Evolutionary conservation across 495 filamentous ascomycete species (phyloP).

Genomic region (Cryomyces minteri): DNA sequence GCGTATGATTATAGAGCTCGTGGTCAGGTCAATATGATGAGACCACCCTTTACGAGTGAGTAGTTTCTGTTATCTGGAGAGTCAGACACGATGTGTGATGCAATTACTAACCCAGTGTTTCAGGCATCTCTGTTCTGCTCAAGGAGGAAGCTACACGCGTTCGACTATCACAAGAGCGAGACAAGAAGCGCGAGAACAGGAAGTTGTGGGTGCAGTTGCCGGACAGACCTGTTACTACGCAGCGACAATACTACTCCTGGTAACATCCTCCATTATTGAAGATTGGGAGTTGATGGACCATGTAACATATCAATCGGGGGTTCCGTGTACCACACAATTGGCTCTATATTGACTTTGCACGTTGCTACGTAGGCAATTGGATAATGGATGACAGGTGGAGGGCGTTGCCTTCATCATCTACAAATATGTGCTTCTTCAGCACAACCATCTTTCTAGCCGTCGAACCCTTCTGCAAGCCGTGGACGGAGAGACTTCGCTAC

Average conservation of each 20-base stretch:
- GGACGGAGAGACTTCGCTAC: no score
- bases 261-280: constrained; percentile 19
- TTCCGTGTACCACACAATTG: no score
- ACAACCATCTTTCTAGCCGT: no score
- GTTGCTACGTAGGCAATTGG: no score
- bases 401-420: no score
- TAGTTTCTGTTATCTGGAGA: constrained; percentile 4
- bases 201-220: constrained; percentile 76
- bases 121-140: constrained; percentile 60
- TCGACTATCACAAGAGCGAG: constrained; percentile 54
- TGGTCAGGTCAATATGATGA: constrained; percentile 40
- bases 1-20: constrained; percentile 47
- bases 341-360: no score
- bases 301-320: no score
- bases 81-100: background rate
- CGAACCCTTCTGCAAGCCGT: no score
- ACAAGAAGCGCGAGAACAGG: constrained; percentile 47
- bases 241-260: constrained; percentile 82
- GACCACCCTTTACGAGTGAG: constrained; percentile 54
- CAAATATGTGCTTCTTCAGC: no score
- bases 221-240: constrained; percentile 53
- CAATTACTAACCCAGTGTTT: background rate
- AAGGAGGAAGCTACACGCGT: constrained; percentile 88
- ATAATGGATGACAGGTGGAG: no score
- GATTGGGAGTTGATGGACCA: no score